Percentiles rank a stretch among this genome's conserved stretches.
phyloP scores from a whole-genome alignment of 345 rosid genomes.

The Adansonia digitata region DNA sequence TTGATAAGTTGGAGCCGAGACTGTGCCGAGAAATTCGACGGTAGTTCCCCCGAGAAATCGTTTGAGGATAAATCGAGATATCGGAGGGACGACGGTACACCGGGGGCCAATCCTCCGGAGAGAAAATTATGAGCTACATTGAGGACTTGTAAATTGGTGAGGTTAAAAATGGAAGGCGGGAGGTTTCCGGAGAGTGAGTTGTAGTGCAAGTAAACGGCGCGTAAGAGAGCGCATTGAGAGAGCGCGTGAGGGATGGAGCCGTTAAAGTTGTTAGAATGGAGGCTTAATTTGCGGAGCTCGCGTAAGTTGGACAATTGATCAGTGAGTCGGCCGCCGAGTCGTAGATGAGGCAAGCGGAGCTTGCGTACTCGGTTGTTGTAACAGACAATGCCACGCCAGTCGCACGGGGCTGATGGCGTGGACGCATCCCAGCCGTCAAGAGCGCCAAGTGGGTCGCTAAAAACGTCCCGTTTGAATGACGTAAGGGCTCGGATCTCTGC shows the following conservation, averaged over 20 bases:
- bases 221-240: conserved; percentile 61
- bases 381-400: conserved; percentile 79
- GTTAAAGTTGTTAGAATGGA: conserved; percentile 59
- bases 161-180: conserved; percentile 50
- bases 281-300: conserved; percentile 72
- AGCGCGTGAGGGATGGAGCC: conserved; percentile 64
- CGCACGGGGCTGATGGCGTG: conserved; percentile 71
- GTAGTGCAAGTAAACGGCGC: conserved; percentile 63
- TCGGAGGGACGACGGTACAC: conserved; percentile 39
- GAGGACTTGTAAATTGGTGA: conserved; percentile 62
- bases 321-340: conserved; percentile 49
- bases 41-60: conserved; percentile 53
- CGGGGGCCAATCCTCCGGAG: conserved; percentile 42
- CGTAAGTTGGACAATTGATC: conserved; percentile 43
- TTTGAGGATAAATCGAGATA: conserved; percentile 68
- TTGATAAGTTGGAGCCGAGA: conserved; percentile 66
- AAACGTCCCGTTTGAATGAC: conserved; percentile 43
- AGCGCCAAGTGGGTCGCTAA: conserved; percentile 63
- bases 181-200: conserved; percentile 64
- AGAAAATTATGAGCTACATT: conserved; percentile 65
- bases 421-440: conserved; percentile 57
- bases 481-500: conserved; percentile 52
- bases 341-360: conserved; percentile 70
- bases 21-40: conserved; percentile 43
- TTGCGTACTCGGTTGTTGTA: conserved; percentile 47